A percentile compares a stretch with the other conserved stretches of the same genome.
Evolutionary conservation across 352 stramenopile species (phyloP).

Genomic region (Phytophthora ohioensis): DNA sequence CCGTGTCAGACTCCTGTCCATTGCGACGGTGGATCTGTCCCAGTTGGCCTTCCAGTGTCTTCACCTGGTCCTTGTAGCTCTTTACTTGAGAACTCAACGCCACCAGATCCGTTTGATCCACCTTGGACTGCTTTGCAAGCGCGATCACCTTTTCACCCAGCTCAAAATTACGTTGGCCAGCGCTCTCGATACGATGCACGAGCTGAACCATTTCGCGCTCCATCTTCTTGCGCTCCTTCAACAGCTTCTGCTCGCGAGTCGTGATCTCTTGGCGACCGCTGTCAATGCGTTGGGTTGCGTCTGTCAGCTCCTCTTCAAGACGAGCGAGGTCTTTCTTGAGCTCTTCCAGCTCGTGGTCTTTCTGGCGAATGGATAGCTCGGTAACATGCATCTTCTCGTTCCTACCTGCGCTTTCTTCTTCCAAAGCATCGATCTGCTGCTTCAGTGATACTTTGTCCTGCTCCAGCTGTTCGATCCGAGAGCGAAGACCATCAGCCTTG

Average conservation of each 20-base stretch:
- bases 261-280: constrained; percentile 48
- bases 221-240: constrained; percentile 66
- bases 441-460: constrained; percentile 46
- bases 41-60: constrained; percentile 52
- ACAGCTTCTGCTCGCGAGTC: constrained; percentile 60
- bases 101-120: constrained; percentile 68
- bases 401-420: constrained; percentile 34
- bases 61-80: constrained; percentile 65
- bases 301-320: constrained; percentile 41
- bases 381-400: constrained; percentile 38
- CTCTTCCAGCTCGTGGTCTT: constrained; percentile 38
- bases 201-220: constrained; percentile 61
- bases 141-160: constrained; percentile 69
- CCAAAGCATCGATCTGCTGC: constrained; percentile 33
- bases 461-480: constrained; percentile 44
- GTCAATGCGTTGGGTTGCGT: constrained; percentile 39
- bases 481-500: constrained; percentile 49
- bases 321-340: constrained; percentile 35
- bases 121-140: constrained; percentile 65
- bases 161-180: constrained; percentile 59
- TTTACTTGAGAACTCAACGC: constrained; percentile 72
- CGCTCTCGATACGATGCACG: constrained; percentile 62
- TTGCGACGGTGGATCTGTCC: constrained; percentile 36
- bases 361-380: constrained; percentile 34
- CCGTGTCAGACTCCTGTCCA: constrained; percentile 37